Percentiles rank a stretch among this genome's conserved stretches.
These are phyloP conservation scores for Akanthomyces uredinophilus DNA, from an alignment of 2,329 filamentous ascomycete genomes.

Conservation along the genomic window DNA sequence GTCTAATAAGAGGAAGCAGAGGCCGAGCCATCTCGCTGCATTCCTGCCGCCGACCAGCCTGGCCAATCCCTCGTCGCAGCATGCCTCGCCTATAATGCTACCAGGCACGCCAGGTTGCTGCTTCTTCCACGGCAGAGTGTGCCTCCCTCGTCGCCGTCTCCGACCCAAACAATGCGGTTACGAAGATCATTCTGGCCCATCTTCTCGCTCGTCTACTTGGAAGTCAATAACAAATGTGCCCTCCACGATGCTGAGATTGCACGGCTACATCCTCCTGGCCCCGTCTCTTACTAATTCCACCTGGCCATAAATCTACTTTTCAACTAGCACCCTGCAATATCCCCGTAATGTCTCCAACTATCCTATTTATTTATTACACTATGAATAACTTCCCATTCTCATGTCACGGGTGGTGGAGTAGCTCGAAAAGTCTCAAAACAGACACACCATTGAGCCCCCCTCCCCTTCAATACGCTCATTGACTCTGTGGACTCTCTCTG, in stretches of 20 bases:
- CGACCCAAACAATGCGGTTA: constrained; percentile 2
- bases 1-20: constrained; percentile 4
- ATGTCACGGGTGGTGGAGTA: not conserved
- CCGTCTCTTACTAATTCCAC: not conserved
- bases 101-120: too few relatives aligned
- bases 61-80: not conserved
- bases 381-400: not conserved
- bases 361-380: not conserved
- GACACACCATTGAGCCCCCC: not conserved
- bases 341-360: not conserved
- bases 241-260: not conserved
- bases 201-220: not conserved
- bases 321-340: not conserved
- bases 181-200: not conserved
- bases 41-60: constrained; percentile 21
- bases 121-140: not conserved
- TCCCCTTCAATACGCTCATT: too few relatives aligned
- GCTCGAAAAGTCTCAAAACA: not conserved
- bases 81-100: constrained; percentile 7
- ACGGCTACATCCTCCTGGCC: not conserved
- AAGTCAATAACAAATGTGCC: not conserved
- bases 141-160: not conserved
- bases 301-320: not conserved
- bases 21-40: constrained; percentile 22
- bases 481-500: too few relatives aligned